Evolutionary conservation across 1,284 basidiomycete species (phyloP), one percentile per base, ranked within the genome.

Genomic region (Marasmius tenuissimus): DNA sequence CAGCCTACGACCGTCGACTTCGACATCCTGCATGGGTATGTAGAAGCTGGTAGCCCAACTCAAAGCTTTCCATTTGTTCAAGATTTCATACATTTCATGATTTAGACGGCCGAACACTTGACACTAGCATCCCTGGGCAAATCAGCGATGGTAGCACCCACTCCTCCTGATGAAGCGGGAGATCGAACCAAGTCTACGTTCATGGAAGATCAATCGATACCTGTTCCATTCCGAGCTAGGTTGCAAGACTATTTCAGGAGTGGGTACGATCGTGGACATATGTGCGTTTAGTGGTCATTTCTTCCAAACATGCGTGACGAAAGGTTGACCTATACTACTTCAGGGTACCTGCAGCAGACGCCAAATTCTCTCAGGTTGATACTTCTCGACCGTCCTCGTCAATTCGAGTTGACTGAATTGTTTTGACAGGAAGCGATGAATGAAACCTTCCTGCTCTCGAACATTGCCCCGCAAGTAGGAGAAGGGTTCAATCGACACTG

Each of bases 381-480:
- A 35, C 5, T 50, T 40, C 47, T 20, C 39, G n/a, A 12, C 18
- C 22, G 8, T n/a, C 18, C 52, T 27, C 9, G 4, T 55, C 16
- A 22, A 16, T 16, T 10, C 22, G 56, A 33, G 10, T 18, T 27
- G 37, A 54, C 48, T 16, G 54, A 16, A 12, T 22, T 18, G 14
- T 16, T 38, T 53, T 50, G 18, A 35, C 75, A 98, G 82, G 82
- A 86, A 62, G 97, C 97, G 4, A 98, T 99, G 97, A 77, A 98
- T 73, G 95, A 99, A 78, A 99, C 97, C 0, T 99, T 99, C 76
- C 78, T 93, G 48, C 78, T 99, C 55, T 90, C 93, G 4, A 99
- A 99, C 72, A 98, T 99, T 60, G 96, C 97, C 0, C 97, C 97
- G 40, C 97, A 99, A 83, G 95, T 99, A 11, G 97, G 97, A 2